Evolutionary conservation across 139 green algal species (phyloP).

Genomic region (Marvania coccoides): DNA sequence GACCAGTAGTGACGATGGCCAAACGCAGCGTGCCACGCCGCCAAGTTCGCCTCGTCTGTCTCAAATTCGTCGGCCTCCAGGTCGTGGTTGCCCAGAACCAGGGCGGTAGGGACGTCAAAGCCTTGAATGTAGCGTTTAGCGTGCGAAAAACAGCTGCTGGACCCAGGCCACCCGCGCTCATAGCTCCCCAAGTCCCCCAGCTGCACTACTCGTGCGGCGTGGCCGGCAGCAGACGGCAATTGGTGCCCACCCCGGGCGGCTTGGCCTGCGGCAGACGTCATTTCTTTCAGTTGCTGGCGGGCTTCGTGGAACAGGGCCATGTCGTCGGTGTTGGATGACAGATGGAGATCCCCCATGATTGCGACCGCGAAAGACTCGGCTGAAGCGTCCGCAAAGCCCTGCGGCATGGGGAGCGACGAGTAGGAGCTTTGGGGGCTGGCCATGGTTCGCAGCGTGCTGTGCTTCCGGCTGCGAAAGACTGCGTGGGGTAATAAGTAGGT

Average conservation of each 20-base stretch:
- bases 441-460: too few species aligned
- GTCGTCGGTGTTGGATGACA: conserved; percentile 11
- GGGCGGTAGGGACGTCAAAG: conserved; percentile 38
- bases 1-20: conserved; percentile 60
- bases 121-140: conserved; percentile 40
- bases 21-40: conserved; percentile 49
- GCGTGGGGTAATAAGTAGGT: too few species aligned
- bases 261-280: conserved; percentile 7
- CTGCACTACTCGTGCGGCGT: conserved; percentile 44
- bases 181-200: conserved; percentile 74
- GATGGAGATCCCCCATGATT: conserved; percentile 75
- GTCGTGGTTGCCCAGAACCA: conserved; percentile 74
- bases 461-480: too few species aligned
- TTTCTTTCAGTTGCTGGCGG: conserved; percentile 38
- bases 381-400: neutral
- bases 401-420: too few species aligned
- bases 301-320: conserved; percentile 51
- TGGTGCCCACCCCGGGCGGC: neutral
- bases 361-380: conserved; percentile 30
- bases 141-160: conserved; percentile 48
- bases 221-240: neutral
- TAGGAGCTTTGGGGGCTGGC: too few species aligned
- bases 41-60: conserved; percentile 64
- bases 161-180: conserved; percentile 48
- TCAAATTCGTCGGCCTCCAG: conserved; percentile 65